Base-by-base conservation (phyloP, 345 rosid species). In the Lepidium africanum region DNA sequence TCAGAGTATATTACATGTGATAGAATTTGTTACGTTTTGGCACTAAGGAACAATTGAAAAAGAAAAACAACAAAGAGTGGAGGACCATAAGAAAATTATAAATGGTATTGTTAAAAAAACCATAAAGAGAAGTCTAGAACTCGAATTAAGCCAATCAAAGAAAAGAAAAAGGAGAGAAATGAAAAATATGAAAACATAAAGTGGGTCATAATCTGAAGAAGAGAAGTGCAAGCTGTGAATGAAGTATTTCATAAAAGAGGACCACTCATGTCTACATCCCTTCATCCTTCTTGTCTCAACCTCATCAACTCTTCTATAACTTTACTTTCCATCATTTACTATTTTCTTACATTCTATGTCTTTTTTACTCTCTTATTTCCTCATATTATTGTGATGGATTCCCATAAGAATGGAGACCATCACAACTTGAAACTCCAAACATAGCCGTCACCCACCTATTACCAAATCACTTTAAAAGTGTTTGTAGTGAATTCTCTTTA, bases 141-240 rank as follows among this genome's bases (percentile, higher is more conserved):
- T 35, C 37, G 35, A 30, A 15, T 63, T 21, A 7, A 58, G 32
- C 32, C 32, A 27, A 39, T 13, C 0, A 6, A 16, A 25, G 4
- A 32, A 54, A 8, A 10, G 15, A 10, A 17, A 52, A 21, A 52
- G 3, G 17, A 46, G 12, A 27, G 15, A 35, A 62, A 41, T 33
- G 32, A 27, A 27, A 27, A 39, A 37, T 5, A 33, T 27, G 16
- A 27, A 33, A 52, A 59, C 52, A 33, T 63, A 45, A 53, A 36
- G 39, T 66, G 72, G 77, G 72, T 65, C 72, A 73, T 56, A 64
- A 46, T 12, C 33, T 46, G 10, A 65, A 43, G 59, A 33, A 72
- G 59, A 56, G 76, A 71, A 72, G 39, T 65, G 72, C 77, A 65
- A 73, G 77, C 77, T 73, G 72, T 58, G 61, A 14, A 73, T 73